Evolutionary conservation across 1,284 basidiomycete species (phyloP), one percentile per base, ranked within the genome.

Genomic region (Cutaneotrichosporon spelunceum): DNA sequence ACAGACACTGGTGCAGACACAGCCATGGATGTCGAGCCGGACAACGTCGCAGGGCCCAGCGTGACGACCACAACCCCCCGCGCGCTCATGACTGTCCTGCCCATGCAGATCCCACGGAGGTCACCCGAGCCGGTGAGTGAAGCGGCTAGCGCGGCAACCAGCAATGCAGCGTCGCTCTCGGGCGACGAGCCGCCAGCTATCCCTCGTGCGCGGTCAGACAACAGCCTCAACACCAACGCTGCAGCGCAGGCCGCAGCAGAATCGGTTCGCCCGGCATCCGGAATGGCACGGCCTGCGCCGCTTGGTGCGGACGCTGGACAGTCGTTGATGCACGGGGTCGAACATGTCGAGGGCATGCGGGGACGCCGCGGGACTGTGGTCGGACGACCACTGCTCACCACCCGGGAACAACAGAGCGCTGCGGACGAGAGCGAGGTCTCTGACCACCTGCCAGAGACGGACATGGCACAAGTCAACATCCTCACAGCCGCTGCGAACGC

Each of bases 1-100:
- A 66, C 66, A 9, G 75, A 77, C 42, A 73, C 74, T 59, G 75
- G 75, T 16, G 66, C 71, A 10, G 73, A 75, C 49, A 66, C 58
- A 10, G 56, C 54, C 33, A 67, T 64, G 63, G 66, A 67, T 30
- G 53, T 64, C 13, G 65, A 66, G 61, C 45, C 47, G 3, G 61
- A 56, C n/a, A 42, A 39, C 54, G 34, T 53, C 3, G 56, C 52
- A 0, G 63, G 59, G 19, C 48, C 56, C 10, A 56, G 53, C n/a
- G 45, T 56, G 16, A 21, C 23, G 5, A 69, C 73, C 8, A 74
- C 72, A 2, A 78, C 76, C 1, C 76, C 76, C 11, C 66, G 76
- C 13, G 75, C 76, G 4, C 61, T 66, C 6, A 71, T 72, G 29
- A 62, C 53, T 21, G 48, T 74, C 2, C 63, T 78, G 13, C 68